Evolutionary conservation across 495 filamentous ascomycete species (phyloP).

Genomic region (Penicillium cosmopolitanum): DNA sequence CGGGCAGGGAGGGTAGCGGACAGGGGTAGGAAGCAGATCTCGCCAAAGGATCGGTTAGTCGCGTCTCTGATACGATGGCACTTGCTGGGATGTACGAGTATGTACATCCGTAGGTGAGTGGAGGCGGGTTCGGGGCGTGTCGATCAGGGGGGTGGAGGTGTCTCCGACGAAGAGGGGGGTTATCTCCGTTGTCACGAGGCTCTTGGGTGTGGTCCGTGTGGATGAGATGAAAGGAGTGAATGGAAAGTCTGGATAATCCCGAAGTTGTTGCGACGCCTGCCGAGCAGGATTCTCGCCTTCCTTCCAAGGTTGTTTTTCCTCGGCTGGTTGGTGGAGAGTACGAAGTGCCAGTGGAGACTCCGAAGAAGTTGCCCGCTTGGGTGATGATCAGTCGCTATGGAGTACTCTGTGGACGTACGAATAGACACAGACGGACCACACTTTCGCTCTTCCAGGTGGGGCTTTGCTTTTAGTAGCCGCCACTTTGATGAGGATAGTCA

Average conservation of each 20-base stretch:
- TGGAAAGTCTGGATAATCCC: neutral
- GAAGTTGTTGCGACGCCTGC: neutral
- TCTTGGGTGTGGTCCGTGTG: slow-evolving; percentile 1
- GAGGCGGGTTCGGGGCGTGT: slow-evolving; percentile 6
- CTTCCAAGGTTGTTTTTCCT: slow-evolving; percentile 1
- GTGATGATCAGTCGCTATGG: too few relatives aligned
- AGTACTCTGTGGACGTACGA: too few relatives aligned
- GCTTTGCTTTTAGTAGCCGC: too few relatives aligned
- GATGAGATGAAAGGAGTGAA: neutral
- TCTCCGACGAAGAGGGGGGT: too few relatives aligned
- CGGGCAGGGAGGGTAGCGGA: neutral
- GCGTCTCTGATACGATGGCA: slow-evolving; percentile 7
- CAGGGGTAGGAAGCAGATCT: neutral
- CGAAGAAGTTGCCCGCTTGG: too few relatives aligned
- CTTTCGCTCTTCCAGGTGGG: too few relatives aligned
- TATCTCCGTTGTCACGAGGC: slow-evolving; percentile 3
- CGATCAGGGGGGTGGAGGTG: slow-evolving; percentile 5
- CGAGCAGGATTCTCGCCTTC: slow-evolving; percentile 1
- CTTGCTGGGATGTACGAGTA: neutral
- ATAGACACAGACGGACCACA: too few relatives aligned
- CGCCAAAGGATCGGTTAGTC: slow-evolving; percentile 4
- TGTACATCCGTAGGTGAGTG: neutral
- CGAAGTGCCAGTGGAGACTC: too few relatives aligned
- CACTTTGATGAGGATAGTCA: too few relatives aligned
- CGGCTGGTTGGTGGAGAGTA: neutral